Conservation (phyloP, 768 basidiomycete species). For the Tephrocybe sp. region DNA sequence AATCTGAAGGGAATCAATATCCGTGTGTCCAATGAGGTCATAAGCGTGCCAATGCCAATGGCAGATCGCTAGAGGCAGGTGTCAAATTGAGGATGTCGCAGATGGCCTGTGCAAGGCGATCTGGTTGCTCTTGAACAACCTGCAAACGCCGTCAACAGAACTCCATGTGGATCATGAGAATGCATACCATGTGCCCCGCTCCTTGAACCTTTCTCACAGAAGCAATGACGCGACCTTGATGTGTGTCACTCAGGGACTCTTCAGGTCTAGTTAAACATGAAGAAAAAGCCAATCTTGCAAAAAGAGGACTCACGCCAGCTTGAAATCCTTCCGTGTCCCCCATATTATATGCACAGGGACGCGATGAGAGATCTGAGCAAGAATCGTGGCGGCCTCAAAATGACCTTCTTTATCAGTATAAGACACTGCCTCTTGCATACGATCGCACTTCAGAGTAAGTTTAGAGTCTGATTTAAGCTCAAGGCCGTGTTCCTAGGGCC, state of each 20-base stretch:
- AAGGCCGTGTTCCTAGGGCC: conserved; percentile 37
- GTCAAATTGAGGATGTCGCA: too few relatives aligned
- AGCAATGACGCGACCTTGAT: conserved; percentile 37
- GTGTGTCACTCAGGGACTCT: conserved; percentile 38
- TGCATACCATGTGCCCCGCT: conserved; percentile 20
- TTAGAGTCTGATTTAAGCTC: conserved; percentile 21
- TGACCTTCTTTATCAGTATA: conserved; percentile 45
- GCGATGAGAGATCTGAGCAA: conserved; percentile 30
- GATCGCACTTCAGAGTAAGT: conserved; percentile 42
- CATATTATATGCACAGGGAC: conserved; percentile 49
- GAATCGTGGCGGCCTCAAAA: conserved; percentile 34
- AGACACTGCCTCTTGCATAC: conserved; percentile 42
- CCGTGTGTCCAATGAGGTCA: too few relatives aligned
- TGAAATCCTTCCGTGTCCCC: conserved; percentile 36
- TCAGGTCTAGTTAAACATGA: conserved; percentile 18
- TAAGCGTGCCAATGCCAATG: too few relatives aligned
- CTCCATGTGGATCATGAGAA: too few relatives aligned
- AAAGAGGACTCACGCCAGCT: conserved; percentile 31
- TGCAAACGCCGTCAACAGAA: too few relatives aligned
- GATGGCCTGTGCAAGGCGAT: too few relatives aligned
- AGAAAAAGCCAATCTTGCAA: neutral
- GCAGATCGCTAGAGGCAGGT: too few relatives aligned
- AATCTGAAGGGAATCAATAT: too few relatives aligned
- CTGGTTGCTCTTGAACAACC: too few relatives aligned
- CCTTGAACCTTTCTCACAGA: conserved; percentile 42